These are phyloP conservation scores for Nakazawaea wickerhamii DNA, from an alignment of 805 yeast species.

Conservation along the genomic window DNA sequence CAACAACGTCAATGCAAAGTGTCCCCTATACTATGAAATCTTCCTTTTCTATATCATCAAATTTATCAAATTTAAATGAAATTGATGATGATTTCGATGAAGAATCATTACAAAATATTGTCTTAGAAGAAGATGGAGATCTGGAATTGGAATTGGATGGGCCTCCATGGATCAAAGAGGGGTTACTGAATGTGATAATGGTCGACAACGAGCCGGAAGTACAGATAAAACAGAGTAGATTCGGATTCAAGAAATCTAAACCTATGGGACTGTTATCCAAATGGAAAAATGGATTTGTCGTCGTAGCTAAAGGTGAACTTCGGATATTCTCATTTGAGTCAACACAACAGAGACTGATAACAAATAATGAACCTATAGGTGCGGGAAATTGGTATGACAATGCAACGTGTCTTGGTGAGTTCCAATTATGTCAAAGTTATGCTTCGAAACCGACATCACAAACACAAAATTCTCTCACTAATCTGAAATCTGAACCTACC, in stretches of 20 bases:
- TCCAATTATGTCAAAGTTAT: slow-evolving; percentile 46
- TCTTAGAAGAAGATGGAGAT: slow-evolving; percentile 43
- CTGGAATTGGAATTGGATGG: slow-evolving; percentile 60
- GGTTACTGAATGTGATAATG: slow-evolving; percentile 39
- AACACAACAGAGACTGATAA: slow-evolving; percentile 10
- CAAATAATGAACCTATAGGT: slow-evolving; percentile 18
- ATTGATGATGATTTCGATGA: slow-evolving; percentile 9
- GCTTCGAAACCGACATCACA: slow-evolving; percentile 28
- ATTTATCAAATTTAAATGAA: slow-evolving; percentile 10
- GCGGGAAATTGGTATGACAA: slow-evolving; percentile 68
- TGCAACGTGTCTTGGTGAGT: slow-evolving; percentile 51
- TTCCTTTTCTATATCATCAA: slow-evolving; percentile 1
- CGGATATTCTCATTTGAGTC: slow-evolving; percentile 47
- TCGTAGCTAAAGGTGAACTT: slow-evolving; percentile 62
- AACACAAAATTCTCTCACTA: slow-evolving; percentile 16
- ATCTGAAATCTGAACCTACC: slow-evolving; percentile 20
- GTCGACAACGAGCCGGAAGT: slow-evolving; percentile 30
- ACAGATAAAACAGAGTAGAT: slow-evolving; percentile 13
- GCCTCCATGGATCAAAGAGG: slow-evolving; percentile 77
- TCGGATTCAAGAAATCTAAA: slow-evolving; percentile 11
- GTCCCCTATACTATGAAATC: slow-evolving; percentile 1
- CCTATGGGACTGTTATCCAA: slow-evolving; percentile 6
- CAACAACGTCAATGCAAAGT: neutral
- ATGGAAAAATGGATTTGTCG: slow-evolving; percentile 54
- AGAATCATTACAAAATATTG: slow-evolving; percentile 7